A percentile compares a stretch with the other conserved stretches of the same genome.
phyloP scores from a whole-genome alignment of 345 rosid genomes.

The Rubroshorea leprosula region DNA sequence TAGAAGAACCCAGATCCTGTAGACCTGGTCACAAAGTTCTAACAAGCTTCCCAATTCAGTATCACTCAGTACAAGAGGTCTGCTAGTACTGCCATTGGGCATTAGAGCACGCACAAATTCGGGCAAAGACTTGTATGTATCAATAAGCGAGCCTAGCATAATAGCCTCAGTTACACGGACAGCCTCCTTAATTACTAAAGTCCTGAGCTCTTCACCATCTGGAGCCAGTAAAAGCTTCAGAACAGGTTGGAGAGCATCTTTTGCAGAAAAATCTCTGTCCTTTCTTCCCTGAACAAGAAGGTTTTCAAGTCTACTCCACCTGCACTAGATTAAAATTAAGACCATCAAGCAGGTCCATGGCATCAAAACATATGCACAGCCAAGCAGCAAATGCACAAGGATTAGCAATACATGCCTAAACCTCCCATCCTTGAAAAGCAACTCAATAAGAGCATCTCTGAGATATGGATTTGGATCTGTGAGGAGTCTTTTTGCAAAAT shows the following conservation, averaged over 20 bases:
- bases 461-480: constrained; percentile 95
- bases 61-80: constrained; percentile 50
- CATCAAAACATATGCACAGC: background rate
- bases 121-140: constrained; percentile 66
- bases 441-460: constrained; percentile 92
- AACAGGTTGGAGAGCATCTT: constrained; percentile 89
- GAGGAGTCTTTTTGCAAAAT: constrained; percentile 96
- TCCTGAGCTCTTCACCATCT: constrained; percentile 76
- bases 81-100: constrained; percentile 44
- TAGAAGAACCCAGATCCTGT: constrained; percentile 74
- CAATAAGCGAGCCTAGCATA: constrained; percentile 51
- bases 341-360: constrained; percentile 3
- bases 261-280: constrained; percentile 87
- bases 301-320: constrained; percentile 97
- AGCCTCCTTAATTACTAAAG: constrained; percentile 77
- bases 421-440: constrained; percentile 91
- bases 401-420: constrained; percentile 48
- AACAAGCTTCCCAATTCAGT: constrained; percentile 51
- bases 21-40: constrained; percentile 69
- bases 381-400: constrained; percentile 4
- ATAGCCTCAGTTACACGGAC: constrained; percentile 70
- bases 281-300: constrained; percentile 83
- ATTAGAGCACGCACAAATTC: constrained; percentile 40
- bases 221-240: constrained; percentile 62
- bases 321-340: constrained; percentile 25